A percentile compares a stretch with the other conserved stretches of the same genome.
phyloP scores from a whole-genome alignment of 768 basidiomycete species.

The Epithele typhae region DNA sequence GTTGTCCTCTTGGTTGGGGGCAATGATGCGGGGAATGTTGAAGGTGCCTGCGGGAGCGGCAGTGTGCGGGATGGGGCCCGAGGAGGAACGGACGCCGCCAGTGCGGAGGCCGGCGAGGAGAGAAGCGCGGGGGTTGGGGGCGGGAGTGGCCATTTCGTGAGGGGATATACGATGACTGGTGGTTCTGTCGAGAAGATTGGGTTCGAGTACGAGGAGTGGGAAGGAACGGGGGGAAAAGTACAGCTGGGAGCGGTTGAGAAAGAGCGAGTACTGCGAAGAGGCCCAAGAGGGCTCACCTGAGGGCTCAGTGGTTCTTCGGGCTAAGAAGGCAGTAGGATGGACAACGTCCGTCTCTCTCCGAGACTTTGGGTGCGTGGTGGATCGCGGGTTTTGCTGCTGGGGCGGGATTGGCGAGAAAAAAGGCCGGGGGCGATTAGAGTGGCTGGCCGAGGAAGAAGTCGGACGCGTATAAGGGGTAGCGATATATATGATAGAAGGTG shows the following conservation, averaged over 20 bases:
- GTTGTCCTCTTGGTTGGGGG: conserved; percentile 38
- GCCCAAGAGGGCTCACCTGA: too few relatives aligned
- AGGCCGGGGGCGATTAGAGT: conserved; percentile 28
- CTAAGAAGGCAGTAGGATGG: conserved; percentile 8
- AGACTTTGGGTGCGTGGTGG: conserved; percentile 13
- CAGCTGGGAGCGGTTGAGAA: conserved; percentile 21
- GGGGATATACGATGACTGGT: conserved; percentile 13
- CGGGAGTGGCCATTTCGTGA: conserved; percentile 37
- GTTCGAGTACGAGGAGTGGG: conserved; percentile 15
- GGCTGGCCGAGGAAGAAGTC: conserved; percentile 18
- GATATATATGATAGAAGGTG: conserved; percentile 29
- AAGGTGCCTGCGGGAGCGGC: conserved; percentile 62
- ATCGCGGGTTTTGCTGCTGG: conserved; percentile 15
- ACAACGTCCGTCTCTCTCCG: conserved; percentile 25
- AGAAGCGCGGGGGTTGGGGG: conserved; percentile 62
- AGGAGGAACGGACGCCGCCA: conserved; percentile 81
- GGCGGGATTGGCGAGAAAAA: conserved; percentile 15
- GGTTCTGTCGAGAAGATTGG: conserved; percentile 8
- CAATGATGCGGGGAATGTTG: conserved; percentile 54
- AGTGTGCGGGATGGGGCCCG: conserved; percentile 57
- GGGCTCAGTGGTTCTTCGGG: background rate
- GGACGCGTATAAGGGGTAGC: conserved; percentile 27
- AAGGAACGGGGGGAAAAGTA: conserved; percentile 26
- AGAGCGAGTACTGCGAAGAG: too few relatives aligned
- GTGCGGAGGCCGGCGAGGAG: conserved; percentile 88